These are phyloP conservation scores for Eimeria sp. DNA, from an alignment of 169 alveolate species.

Conservation along the genomic window DNA sequence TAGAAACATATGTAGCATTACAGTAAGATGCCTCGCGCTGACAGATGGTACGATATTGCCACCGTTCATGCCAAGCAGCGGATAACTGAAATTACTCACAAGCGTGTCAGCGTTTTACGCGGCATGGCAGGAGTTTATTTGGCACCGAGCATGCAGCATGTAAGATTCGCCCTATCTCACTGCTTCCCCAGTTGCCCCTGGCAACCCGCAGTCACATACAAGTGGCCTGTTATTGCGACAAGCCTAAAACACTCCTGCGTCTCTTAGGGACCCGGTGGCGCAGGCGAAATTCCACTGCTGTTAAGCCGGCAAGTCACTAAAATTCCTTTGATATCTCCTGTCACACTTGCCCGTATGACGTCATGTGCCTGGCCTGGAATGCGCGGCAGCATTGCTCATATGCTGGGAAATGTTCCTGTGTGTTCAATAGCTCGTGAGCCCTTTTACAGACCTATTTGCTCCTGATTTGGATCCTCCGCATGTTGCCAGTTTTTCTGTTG, in stretches of 20 bases:
- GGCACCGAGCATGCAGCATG: constrained; percentile 23
- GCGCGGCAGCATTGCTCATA: background rate
- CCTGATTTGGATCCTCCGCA: background rate
- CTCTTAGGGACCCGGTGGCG: background rate
- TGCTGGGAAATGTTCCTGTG: background rate
- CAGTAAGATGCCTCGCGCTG: background rate
- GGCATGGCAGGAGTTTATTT: background rate
- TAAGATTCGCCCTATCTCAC: background rate
- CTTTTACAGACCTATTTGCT: background rate
- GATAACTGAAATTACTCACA: background rate
- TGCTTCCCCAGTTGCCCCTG: background rate
- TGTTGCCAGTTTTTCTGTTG: background rate
- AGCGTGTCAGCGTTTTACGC: background rate
- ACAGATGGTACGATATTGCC: background rate
- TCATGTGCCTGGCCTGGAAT: background rate
- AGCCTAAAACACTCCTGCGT: background rate
- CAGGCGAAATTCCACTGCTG: background rate
- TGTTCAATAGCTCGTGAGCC: background rate
- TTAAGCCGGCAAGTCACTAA: constrained; percentile 17
- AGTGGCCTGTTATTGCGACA: background rate
- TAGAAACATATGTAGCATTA: background rate
- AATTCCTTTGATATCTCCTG: background rate
- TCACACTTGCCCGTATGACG: background rate
- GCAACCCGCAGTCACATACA: background rate
- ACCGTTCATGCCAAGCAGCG: background rate